These are phyloP conservation scores for Globisporangium ultimum DNA, from an alignment of 352 stramenopile genomes.

Conservation along the genomic window DNA sequence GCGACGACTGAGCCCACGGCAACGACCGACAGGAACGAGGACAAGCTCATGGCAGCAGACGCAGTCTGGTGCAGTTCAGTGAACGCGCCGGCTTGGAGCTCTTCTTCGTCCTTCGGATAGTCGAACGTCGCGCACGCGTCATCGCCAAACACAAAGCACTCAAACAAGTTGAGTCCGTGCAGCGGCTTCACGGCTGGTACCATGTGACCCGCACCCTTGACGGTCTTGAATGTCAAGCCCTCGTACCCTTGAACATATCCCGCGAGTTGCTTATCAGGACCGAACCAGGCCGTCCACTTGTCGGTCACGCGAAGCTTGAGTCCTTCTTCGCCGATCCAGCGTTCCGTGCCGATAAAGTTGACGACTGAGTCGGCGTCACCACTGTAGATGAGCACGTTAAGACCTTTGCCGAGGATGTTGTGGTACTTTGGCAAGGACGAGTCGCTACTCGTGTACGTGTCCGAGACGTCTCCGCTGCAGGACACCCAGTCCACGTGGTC, in stretches of 20 bases:
- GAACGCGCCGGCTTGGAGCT: constrained; percentile 38
- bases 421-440: constrained; percentile 56
- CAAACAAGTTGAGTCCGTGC: constrained; percentile 66
- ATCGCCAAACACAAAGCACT: constrained; percentile 71
- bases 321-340: constrained; percentile 57
- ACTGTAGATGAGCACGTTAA: constrained; percentile 64
- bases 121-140: constrained; percentile 41
- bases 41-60: not conserved
- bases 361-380: constrained; percentile 69
- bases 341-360: constrained; percentile 84
- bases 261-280: constrained; percentile 69
- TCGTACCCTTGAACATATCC: constrained; percentile 84
- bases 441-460: constrained; percentile 2
- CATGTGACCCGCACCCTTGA: constrained; percentile 90
- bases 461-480: constrained; percentile 17
- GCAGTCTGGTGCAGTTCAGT: constrained; percentile 4
- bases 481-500: constrained; percentile 44
- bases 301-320: constrained; percentile 37
- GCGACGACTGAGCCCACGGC: constrained; percentile 20
- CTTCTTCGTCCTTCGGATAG: constrained; percentile 65
- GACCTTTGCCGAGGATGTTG: constrained; percentile 39
- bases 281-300: constrained; percentile 52
- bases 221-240: constrained; percentile 83
- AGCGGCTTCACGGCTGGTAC: constrained; percentile 64
- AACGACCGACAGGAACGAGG: constrained; percentile 11